These are phyloP conservation scores for Allium sativum DNA, from an alignment of 106 monocot genomes.

Conservation along the genomic window DNA sequence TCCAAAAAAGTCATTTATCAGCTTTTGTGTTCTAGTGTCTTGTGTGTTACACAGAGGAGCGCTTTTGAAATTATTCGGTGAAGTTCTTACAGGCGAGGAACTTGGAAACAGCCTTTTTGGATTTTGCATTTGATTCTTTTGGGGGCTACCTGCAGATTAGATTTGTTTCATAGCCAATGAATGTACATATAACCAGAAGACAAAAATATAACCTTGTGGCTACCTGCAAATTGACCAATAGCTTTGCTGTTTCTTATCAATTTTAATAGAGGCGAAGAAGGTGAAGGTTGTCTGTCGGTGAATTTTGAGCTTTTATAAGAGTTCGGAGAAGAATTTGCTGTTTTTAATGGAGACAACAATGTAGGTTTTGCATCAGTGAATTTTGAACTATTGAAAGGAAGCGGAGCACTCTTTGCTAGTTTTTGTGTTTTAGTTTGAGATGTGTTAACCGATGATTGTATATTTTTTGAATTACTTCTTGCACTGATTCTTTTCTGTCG, in stretches of 20 bases:
- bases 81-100: not conserved
- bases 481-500: slow-evolving; percentile 50
- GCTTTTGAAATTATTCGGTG: not conserved
- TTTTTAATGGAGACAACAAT: not conserved
- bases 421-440: not conserved
- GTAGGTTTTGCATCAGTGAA: not conserved
- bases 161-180: too few species aligned
- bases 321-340: slow-evolving; percentile 30
- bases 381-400: slow-evolving; percentile 1
- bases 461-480: slow-evolving; percentile 20
- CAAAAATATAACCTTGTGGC: not conserved
- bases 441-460: not conserved
- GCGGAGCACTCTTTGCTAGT: slow-evolving; percentile 1
- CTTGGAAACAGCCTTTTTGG: not conserved
- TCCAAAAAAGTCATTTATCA: slow-evolving; percentile 18
- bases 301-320: slow-evolving; percentile 56
- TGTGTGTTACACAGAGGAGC: not conserved
- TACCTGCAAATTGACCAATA: slow-evolving; percentile 3
- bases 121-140: not conserved
- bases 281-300: slow-evolving; percentile 40
- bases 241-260: not conserved
- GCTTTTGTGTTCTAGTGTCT: slow-evolving; percentile 5
- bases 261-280: slow-evolving; percentile 43
- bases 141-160: not conserved
- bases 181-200: too few species aligned